These are phyloP conservation scores for Eutypella sp. DNA, from an alignment of 2,329 filamentous ascomycete genomes.

Conservation along the genomic window DNA sequence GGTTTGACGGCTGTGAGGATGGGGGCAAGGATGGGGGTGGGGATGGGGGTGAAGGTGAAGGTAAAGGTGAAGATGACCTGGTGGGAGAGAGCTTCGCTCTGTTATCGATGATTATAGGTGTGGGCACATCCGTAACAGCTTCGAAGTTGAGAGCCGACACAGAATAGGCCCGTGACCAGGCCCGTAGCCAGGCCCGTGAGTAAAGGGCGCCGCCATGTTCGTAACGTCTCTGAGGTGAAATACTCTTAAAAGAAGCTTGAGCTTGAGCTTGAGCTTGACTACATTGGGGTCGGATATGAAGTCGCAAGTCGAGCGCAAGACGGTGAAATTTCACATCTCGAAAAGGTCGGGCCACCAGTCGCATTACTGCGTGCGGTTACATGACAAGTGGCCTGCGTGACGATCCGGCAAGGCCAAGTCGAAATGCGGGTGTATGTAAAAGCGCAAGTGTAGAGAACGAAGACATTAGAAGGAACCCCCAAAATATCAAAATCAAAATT, in stretches of 20 bases:
- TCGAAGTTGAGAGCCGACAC: conserved; percentile 5
- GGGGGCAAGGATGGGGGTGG: no score
- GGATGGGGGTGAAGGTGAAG: no score
- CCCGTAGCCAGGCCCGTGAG: conserved; percentile 5
- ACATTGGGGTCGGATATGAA: conserved; percentile 5
- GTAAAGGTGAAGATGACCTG: no score
- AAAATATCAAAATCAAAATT: no score
- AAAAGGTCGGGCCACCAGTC: conserved; percentile 22
- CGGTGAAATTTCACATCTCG: conserved; percentile 27
- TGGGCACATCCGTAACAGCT: conserved; percentile 10
- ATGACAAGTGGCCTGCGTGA: conserved; percentile 13
- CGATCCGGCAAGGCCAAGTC: conserved; percentile 1
- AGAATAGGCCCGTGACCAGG: conserved; percentile 9
- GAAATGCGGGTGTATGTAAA: not conserved
- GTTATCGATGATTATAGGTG: conserved; percentile 10
- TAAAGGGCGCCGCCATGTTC: conserved; percentile 1
- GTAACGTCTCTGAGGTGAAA: not conserved
- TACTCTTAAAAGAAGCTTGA: no score
- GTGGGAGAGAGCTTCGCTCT: not conserved
- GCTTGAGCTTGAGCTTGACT: conserved; percentile 8
- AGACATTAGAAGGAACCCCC: not conserved
- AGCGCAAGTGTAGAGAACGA: no score
- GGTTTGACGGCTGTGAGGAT: conserved; percentile 5
- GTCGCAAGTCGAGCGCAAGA: conserved; percentile 13
- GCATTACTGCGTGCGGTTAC: conserved; percentile 28